Conservation (phyloP, 768 basidiomycete species). For the Nevesoporus exiguus region DNA sequence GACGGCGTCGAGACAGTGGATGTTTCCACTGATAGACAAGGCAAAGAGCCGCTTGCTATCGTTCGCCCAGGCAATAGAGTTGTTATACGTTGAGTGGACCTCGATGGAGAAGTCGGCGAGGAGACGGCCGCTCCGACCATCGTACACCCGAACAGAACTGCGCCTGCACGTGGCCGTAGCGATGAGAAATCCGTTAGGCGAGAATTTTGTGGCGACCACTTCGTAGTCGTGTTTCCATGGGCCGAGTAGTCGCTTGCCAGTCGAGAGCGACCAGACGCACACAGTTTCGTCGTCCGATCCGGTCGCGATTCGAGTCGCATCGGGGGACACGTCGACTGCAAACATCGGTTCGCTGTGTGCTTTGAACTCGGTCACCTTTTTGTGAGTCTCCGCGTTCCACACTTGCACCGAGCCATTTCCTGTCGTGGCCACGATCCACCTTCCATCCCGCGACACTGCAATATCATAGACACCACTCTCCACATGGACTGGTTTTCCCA, state of each 20-base stretch:
- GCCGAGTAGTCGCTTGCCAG: not conserved
- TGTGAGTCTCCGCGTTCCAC: not conserved
- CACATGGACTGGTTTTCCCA: not conserved
- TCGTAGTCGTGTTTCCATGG: not conserved
- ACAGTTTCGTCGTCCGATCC: not conserved
- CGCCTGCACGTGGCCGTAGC: not conserved
- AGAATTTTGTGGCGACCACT: not conserved
- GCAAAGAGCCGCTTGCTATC: not conserved
- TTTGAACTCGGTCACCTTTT: not conserved
- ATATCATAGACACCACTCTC: not conserved
- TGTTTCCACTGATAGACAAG: not conserved
- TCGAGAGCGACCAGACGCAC: not conserved
- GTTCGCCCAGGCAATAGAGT: not conserved
- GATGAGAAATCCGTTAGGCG: not conserved
- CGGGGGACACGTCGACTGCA: not conserved
- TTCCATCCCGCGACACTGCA: not conserved
- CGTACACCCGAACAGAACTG: not conserved
- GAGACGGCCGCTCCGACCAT: not conserved
- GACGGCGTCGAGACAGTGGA: not conserved
- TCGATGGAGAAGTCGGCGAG: not conserved
- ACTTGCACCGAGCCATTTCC: not conserved
- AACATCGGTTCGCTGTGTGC: not conserved
- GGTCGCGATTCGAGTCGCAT: not conserved
- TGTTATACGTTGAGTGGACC: not conserved
- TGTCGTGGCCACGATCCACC: not conserved